Evolutionary conservation across 352 stramenopile genomes (phyloP).

Genomic region (Albugo candida): DNA sequence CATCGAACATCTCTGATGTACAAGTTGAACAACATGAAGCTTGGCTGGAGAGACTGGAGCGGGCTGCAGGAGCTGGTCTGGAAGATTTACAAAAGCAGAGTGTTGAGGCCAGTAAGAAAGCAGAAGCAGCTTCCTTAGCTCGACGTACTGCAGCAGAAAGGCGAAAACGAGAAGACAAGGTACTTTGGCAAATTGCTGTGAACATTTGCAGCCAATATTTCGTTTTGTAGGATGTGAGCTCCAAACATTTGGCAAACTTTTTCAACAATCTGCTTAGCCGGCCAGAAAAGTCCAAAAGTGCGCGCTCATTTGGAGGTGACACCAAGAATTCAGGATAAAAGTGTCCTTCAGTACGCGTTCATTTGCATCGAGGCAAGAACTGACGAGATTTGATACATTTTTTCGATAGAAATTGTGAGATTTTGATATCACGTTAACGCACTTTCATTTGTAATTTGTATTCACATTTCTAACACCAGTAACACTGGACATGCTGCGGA

Average conservation of each 20-base stretch:
- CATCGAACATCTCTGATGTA: conserved; percentile 15
- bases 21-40: conserved; percentile 43
- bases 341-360: not conserved
- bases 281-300: conserved; percentile 64
- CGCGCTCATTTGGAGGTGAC: conserved; percentile 26
- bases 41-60: conserved; percentile 71
- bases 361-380: too few relatives aligned
- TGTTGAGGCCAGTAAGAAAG: conserved; percentile 65
- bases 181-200: not conserved
- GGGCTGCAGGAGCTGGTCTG: conserved; percentile 46
- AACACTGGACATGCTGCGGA: conserved; percentile 12
- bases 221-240: conserved; percentile 35
- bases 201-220: too few relatives aligned
- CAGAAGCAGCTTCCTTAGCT: conserved; percentile 39
- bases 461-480: not conserved
- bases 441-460: too few relatives aligned
- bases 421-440: too few relatives aligned
- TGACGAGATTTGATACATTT: too few relatives aligned
- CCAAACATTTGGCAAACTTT: conserved; percentile 72
- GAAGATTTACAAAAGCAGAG: conserved; percentile 73
- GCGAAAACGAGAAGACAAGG: conserved; percentile 55
- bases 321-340: conserved; percentile 17
- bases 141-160: conserved; percentile 47
- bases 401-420: too few relatives aligned
- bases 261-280: conserved; percentile 77